phyloP scores from a whole-genome alignment of 2,329 filamentous ascomycete genomes.

The Ceratocystis huliohia region DNA sequence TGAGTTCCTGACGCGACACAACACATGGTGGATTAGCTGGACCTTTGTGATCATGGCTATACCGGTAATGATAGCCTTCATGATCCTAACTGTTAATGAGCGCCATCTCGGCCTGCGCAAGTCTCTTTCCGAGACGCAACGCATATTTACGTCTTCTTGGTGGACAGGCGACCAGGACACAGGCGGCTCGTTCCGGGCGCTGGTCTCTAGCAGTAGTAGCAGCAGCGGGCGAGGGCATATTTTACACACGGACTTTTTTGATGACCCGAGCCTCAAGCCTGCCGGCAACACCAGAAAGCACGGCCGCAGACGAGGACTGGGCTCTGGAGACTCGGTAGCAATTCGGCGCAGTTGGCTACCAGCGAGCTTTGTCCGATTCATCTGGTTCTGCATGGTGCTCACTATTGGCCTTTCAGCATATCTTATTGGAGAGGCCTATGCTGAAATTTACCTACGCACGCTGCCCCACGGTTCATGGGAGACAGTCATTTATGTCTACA shows the following conservation, averaged over 20 bases:
- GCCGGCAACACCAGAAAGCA: not conserved
- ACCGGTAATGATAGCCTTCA: constrained; percentile 52
- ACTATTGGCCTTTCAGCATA: constrained; percentile 52
- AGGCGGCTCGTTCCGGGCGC: constrained; percentile 31
- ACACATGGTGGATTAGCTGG: constrained; percentile 57
- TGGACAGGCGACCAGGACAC: constrained; percentile 48
- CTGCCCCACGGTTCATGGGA: constrained; percentile 53
- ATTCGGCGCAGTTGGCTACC: constrained; percentile 46
- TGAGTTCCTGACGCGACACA: constrained; percentile 45
- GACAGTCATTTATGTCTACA: constrained; percentile 57
- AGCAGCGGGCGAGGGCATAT: constrained; percentile 29
- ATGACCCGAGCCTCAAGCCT: constrained; percentile 21
- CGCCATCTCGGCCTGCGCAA: constrained; percentile 49
- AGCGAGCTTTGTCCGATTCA: constrained; percentile 53
- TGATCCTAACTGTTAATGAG: constrained; percentile 50
- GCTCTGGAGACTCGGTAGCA: constrained; percentile 26
- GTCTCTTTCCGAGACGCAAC: constrained; percentile 52
- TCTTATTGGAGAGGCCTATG: constrained; percentile 55
- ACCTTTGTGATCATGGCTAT: constrained; percentile 58
- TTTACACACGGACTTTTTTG: constrained; percentile 18
- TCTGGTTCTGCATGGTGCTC: constrained; percentile 56
- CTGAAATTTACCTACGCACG: constrained; percentile 54
- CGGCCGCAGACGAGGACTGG: constrained; percentile 8
- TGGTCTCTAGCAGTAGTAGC: not conserved
- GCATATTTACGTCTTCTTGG: constrained; percentile 54